A percentile compares a stretch with the other conserved stretches of the same genome.
Conservation (phyloP, 179 eudicot genomes). For the Heliamphora pulchella region DNA sequence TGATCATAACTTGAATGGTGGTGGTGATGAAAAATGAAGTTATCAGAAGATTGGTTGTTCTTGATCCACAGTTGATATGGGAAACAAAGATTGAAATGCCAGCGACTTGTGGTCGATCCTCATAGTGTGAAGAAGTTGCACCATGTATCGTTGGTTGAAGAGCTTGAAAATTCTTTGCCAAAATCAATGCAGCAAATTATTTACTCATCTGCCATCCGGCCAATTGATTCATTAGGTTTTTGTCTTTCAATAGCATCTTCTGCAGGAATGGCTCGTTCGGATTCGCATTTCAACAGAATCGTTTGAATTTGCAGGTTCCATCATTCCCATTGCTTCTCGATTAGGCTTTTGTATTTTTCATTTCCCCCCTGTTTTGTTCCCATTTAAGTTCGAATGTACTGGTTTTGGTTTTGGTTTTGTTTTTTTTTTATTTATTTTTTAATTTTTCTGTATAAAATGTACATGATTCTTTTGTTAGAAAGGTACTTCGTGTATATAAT, state of each 20-base stretch:
- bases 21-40: background rate
- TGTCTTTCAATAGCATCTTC: background rate
- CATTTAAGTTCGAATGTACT: background rate
- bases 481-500: background rate
- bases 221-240: background rate
- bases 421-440: background rate
- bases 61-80: conserved; percentile 6
- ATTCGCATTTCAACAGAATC: background rate
- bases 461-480: background rate
- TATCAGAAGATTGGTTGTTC: background rate
- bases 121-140: conserved; percentile 11
- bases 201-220: background rate
- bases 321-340: background rate
- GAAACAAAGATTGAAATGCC: background rate
- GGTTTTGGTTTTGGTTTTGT: background rate
- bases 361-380: background rate
- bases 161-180: background rate
- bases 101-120: background rate
- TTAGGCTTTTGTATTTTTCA: background rate
- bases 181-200: background rate
- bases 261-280: background rate
- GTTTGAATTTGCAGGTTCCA: background rate
- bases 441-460: background rate
- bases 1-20: background rate
- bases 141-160: conserved; percentile 9